Percentiles rank a stretch among this genome's conserved stretches.
These are phyloP conservation scores for Aspergillus pseudoterreus DNA, from an alignment of 2,329 filamentous ascomycete genomes.

Conservation along the genomic window DNA sequence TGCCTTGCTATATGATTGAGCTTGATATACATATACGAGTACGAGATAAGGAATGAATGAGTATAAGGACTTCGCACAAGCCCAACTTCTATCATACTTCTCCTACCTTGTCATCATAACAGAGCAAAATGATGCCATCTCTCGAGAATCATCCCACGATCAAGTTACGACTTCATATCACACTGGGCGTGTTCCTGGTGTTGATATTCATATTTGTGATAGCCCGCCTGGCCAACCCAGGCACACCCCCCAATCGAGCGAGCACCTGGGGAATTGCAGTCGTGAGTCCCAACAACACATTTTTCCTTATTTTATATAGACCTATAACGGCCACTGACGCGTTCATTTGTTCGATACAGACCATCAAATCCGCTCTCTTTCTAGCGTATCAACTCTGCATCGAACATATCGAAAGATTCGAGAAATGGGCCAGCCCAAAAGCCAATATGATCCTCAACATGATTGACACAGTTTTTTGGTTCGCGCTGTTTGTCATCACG, in stretches of 20 bases:
- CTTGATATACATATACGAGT: too few relatives aligned
- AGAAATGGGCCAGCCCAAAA: constrained; percentile 20
- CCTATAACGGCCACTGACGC: too few relatives aligned
- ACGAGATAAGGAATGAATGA: too few relatives aligned
- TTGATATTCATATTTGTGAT: constrained; percentile 10
- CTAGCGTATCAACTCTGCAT: constrained; percentile 20
- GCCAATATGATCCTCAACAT: constrained; percentile 19
- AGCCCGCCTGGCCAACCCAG: constrained; percentile 16
- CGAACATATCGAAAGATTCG: constrained; percentile 12
- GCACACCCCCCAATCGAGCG: constrained; percentile 12
- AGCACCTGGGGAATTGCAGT: constrained; percentile 22
- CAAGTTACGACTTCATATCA: constrained; percentile 13
- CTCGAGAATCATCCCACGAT: constrained; percentile 1
- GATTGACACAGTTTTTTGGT: constrained; percentile 24
- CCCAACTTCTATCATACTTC: too few relatives aligned
- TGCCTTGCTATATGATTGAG: too few relatives aligned
- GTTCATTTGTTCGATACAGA: constrained; percentile 5
- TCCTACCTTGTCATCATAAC: too few relatives aligned
- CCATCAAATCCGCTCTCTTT: constrained; percentile 22
- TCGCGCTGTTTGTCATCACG: constrained; percentile 21
- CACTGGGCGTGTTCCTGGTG: constrained; percentile 15
- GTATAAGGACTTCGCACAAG: too few relatives aligned
- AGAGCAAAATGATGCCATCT: neutral
- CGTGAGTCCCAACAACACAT: neutral
- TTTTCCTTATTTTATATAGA: too few relatives aligned